Conservation (phyloP, 192 early-diverging fungal genomes). For the Umbelopsis ramanniana region DNA sequence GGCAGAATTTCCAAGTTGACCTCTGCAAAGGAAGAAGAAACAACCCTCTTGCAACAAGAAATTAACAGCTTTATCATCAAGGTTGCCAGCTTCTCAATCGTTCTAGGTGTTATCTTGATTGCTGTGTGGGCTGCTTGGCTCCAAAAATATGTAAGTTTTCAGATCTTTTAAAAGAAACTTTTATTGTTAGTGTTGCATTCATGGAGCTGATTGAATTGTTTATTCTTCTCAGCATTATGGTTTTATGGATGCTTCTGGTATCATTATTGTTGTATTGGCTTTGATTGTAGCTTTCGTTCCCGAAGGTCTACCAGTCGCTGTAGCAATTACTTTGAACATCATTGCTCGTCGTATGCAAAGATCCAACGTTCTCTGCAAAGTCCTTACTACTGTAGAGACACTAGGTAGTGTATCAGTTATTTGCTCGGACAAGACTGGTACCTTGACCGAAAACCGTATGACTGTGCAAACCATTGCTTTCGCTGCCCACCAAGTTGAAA, state of each 20-base stretch:
- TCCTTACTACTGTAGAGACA: slow-evolving; percentile 85
- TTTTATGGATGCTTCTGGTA: slow-evolving; percentile 51
- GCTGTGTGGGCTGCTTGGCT: slow-evolving; percentile 46
- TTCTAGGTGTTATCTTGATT: slow-evolving; percentile 51
- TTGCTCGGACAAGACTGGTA: slow-evolving; percentile 92
- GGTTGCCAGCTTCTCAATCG: slow-evolving; percentile 60
- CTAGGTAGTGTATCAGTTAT: slow-evolving; percentile 79
- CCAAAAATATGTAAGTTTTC: not conserved
- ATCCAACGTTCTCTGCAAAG: slow-evolving; percentile 75
- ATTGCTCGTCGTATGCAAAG: slow-evolving; percentile 78
- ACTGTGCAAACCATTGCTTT: slow-evolving; percentile 54
- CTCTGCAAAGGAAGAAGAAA: slow-evolving; percentile 40
- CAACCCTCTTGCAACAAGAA: slow-evolving; percentile 63
- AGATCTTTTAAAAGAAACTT: too few relatives aligned
- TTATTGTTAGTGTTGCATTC: too few relatives aligned
- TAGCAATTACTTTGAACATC: slow-evolving; percentile 72
- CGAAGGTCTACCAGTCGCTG: slow-evolving; percentile 73
- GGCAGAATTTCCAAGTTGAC: slow-evolving; percentile 72
- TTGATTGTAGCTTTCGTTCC: slow-evolving; percentile 73
- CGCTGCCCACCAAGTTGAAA: slow-evolving; percentile 37
- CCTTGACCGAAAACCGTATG: slow-evolving; percentile 84
- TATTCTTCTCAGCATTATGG: slow-evolving; percentile 41
- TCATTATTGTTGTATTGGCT: slow-evolving; percentile 55
- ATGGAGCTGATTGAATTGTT: not conserved
- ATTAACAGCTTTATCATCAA: slow-evolving; percentile 68